Conservation (phyloP, 2,329 filamentous ascomycete genomes). For the Alternaria ethzedia region DNA sequence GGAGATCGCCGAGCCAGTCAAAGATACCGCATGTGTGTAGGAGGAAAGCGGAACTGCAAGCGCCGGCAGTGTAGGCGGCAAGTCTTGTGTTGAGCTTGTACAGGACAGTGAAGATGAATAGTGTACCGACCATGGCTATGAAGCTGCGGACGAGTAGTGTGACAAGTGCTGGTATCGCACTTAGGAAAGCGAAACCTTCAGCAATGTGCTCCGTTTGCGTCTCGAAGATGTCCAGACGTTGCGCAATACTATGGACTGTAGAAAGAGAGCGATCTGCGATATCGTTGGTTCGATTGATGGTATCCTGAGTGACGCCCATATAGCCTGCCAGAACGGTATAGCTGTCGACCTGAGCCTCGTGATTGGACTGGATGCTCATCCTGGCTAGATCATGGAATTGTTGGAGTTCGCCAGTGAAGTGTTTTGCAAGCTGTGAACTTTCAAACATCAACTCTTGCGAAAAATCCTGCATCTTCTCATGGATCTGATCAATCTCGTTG, state of each 20-base stretch:
- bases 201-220: slow-evolving; percentile 29
- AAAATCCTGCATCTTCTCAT: slow-evolving; percentile 26
- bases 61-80: slow-evolving; percentile 22
- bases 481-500: slow-evolving; percentile 20
- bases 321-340: slow-evolving; percentile 18
- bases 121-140: slow-evolving; percentile 9
- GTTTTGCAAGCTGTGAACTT: slow-evolving; percentile 20
- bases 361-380: slow-evolving; percentile 17
- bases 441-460: slow-evolving; percentile 26
- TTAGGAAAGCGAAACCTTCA: slow-evolving; percentile 30
- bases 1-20: slow-evolving; percentile 13
- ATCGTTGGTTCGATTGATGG: slow-evolving; percentile 19
- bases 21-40: slow-evolving; percentile 22
- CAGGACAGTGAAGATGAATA: slow-evolving; percentile 20
- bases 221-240: slow-evolving; percentile 23
- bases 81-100: slow-evolving; percentile 24
- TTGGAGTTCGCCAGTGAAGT: slow-evolving; percentile 22
- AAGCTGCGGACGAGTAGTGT: slow-evolving; percentile 10
- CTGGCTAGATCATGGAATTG: slow-evolving; percentile 22
- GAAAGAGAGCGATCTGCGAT: slow-evolving; percentile 17
- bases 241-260: slow-evolving; percentile 24
- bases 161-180: slow-evolving; percentile 19
- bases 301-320: slow-evolving; percentile 16
- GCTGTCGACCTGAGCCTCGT: slow-evolving; percentile 27
- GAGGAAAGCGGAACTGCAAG: slow-evolving; percentile 24